Conservation (phyloP, 2,329 filamentous ascomycete species). For the Claviceps sp. region DNA sequence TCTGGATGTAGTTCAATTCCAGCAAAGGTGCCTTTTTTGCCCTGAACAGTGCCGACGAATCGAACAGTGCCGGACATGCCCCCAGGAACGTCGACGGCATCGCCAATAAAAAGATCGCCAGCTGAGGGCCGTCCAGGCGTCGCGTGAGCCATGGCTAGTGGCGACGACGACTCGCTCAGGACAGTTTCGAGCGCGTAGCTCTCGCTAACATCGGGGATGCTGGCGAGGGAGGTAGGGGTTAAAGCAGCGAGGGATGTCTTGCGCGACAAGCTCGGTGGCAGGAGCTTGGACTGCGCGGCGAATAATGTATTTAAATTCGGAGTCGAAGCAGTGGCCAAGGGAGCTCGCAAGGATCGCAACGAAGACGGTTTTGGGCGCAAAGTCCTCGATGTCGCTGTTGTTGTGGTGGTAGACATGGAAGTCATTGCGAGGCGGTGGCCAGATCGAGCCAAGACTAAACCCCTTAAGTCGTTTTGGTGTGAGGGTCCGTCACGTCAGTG, state of each 20-base stretch:
- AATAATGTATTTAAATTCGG: conserved; percentile 44
- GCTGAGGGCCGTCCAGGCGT: conserved; percentile 39
- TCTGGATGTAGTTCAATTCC: conserved; percentile 79
- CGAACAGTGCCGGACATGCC: conserved; percentile 83
- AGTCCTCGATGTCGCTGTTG: conserved; percentile 7
- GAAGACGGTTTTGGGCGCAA: conserved; percentile 10
- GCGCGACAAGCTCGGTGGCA: conserved; percentile 40
- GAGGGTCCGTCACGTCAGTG: background rate
- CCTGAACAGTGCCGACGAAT: conserved; percentile 74
- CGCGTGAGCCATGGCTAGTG: conserved; percentile 32
- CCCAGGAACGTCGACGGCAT: conserved; percentile 80
- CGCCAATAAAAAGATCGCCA: conserved; percentile 56
- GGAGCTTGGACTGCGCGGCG: conserved; percentile 33
- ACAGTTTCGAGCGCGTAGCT: conserved; percentile 48
- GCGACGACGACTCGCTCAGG: conserved; percentile 18
- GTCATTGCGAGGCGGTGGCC: conserved; percentile 10
- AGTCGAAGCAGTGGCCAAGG: conserved; percentile 37
- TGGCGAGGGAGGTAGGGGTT: conserved; percentile 47
- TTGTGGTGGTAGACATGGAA: conserved; percentile 10
- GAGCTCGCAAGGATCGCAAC: conserved; percentile 29
- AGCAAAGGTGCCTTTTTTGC: conserved; percentile 83
- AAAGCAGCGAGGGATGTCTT: conserved; percentile 61
- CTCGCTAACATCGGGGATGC: conserved; percentile 53
- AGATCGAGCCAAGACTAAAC: conserved; percentile 3
- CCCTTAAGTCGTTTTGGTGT: background rate